phyloP scores from a whole-genome alignment of 768 basidiomycete genomes.

The Tricholoma matsutake region DNA sequence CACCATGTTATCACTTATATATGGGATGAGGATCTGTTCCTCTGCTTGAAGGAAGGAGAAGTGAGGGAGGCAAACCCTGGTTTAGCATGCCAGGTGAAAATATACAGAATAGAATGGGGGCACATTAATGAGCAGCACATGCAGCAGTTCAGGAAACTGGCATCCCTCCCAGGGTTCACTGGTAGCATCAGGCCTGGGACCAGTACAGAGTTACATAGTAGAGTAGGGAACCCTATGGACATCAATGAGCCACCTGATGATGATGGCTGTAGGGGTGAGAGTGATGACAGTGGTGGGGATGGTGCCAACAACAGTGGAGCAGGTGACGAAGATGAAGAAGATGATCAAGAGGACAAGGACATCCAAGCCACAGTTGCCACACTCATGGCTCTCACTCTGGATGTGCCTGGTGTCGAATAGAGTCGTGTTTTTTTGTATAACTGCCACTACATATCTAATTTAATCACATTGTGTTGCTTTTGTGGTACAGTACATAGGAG shows the following conservation, averaged over 20 bases:
- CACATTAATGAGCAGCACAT: constrained; percentile 1
- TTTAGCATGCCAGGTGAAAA: not conserved
- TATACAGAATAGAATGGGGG: not conserved
- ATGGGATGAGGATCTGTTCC: constrained; percentile 5
- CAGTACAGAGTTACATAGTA: not conserved
- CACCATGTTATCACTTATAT: constrained; percentile 16
- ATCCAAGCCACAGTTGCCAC: not conserved
- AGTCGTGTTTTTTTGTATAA: not conserved
- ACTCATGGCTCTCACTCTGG: not conserved
- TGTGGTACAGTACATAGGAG: no score
- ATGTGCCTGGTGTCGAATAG: not conserved
- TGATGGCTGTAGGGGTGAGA: not conserved
- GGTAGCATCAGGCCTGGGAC: not conserved
- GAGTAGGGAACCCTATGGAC: not conserved
- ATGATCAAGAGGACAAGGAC: not conserved
- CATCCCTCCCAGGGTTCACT: not conserved
- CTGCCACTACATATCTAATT: not conserved
- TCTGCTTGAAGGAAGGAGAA: not conserved
- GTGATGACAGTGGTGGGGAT: not conserved
- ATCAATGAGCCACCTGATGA: not conserved
- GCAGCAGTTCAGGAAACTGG: not conserved
- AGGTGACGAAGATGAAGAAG: not conserved
- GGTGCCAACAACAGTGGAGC: not conserved
- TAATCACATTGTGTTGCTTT: not conserved
- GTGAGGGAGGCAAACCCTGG: no score